phyloP scores from a whole-genome alignment of 2,329 filamentous ascomycete genomes.

The Gnomoniopsis sp. region DNA sequence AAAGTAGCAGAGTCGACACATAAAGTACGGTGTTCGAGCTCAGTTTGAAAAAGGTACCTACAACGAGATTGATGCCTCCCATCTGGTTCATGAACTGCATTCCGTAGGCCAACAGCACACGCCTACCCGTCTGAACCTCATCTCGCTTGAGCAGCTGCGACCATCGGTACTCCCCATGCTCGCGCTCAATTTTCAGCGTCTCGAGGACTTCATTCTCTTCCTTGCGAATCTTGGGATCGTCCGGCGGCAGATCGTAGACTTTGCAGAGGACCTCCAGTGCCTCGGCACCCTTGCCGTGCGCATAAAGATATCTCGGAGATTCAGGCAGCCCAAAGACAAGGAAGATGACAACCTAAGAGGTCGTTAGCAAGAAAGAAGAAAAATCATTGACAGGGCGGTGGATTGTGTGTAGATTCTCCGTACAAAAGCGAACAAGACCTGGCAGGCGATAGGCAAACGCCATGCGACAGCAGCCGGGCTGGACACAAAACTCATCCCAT shows the following conservation, averaged over 20 bases:
- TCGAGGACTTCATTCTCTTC: conserved; percentile 38
- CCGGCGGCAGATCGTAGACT: conserved; percentile 38
- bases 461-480: conserved; percentile 25
- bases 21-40: too few relatives aligned
- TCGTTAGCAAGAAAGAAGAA: background rate
- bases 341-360: conserved; percentile 19
- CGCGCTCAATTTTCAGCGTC: conserved; percentile 19
- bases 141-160: conserved; percentile 39
- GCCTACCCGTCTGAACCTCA: conserved; percentile 37
- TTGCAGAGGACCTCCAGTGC: conserved; percentile 28
- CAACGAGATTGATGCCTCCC: conserved; percentile 43
- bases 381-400: background rate
- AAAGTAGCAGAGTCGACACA: too few relatives aligned
- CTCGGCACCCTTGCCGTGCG: conserved; percentile 26
- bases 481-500: conserved; percentile 26
- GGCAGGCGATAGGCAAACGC: conserved; percentile 30
- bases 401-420: background rate
- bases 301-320: conserved; percentile 27
- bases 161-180: conserved; percentile 32
- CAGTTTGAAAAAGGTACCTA: conserved; percentile 18
- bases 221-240: conserved; percentile 34
- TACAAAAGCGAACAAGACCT: conserved; percentile 29
- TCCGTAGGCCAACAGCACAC: conserved; percentile 45
- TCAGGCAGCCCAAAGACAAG: conserved; percentile 28
- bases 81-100: conserved; percentile 49